Base-by-base conservation (phyloP, 2,329 filamentous ascomycete genomes). In the Stagonosporopsis chrysanthemi region DNA sequence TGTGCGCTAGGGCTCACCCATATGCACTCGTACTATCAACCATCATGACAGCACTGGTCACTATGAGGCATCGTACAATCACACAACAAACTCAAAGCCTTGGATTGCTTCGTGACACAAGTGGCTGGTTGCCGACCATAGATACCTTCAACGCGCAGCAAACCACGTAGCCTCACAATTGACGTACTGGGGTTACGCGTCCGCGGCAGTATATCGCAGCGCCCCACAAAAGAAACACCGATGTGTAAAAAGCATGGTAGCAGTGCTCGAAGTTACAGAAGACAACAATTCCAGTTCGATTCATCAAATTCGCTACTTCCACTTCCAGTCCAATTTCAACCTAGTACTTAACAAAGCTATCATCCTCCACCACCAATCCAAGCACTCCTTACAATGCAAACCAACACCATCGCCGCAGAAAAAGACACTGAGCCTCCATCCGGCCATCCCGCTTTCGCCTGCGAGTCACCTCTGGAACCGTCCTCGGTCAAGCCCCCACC, bases 121-220 rank as follows among this genome's bases (percentile, higher is more conserved):
- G 14, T 22, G 36, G 19, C 36, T 39, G n/a, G 17, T 22, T 8
- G 35, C 22, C n/a, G 35, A 39, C 22, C 22, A 39, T 39, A 39
- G 36, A 11, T 22, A 11, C 11, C 3, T 39, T 7, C 19, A 39
- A 22, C 36, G 36, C 17, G 19, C 36, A 39, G n/a, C 36, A 22
- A 9, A 9, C 17, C 31, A 3, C 12, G 6, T 22, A 22, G n/a
- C 36, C 36, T 39, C 36, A 39, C 43, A 17, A 29, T 43, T 35
- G 29, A 45, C 42, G 29, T 45, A 45, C 29, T 7, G 28, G 3
- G 42, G 29, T 45, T 45, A 45, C 42, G 42, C 42, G 42, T 45
- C 42, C 17, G 22, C 42, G 3, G 42, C 42, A 45, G 26, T 22
- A 4, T 12, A 4, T 12, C 14, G 24, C 6, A 42, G 7, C 28